Conservation (phyloP, 2,329 filamentous ascomycete species). For the Ascochyta lentis region DNA sequence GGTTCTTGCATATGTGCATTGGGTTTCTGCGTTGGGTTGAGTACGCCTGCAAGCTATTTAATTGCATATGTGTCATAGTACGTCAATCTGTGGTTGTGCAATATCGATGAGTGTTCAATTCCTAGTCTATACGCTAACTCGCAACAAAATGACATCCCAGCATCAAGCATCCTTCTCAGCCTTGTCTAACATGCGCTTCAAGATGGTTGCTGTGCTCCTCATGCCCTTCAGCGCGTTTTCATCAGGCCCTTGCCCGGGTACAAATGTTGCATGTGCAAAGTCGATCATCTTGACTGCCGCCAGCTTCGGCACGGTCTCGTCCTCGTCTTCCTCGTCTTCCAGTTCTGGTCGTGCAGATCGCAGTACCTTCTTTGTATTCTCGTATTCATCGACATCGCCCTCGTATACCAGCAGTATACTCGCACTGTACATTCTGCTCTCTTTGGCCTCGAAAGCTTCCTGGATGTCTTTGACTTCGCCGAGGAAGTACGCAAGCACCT, state of each 20-base stretch:
- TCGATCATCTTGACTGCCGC: constrained; percentile 89
- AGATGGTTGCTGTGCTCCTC: constrained; percentile 72
- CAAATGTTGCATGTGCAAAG: constrained; percentile 91
- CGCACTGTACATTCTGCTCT: constrained; percentile 72
- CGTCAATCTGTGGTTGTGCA: too few species aligned
- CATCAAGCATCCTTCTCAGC: constrained; percentile 29
- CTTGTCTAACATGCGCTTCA: constrained; percentile 65
- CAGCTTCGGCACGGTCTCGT: constrained; percentile 64
- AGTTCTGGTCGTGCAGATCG: constrained; percentile 15
- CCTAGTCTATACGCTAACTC: constrained; percentile 13
- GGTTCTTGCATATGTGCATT: too few species aligned
- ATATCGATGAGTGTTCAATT: background rate
- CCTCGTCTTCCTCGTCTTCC: constrained; percentile 54
- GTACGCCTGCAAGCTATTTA: too few species aligned
- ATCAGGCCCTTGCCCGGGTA: constrained; percentile 81
- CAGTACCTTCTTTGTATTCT: constrained; percentile 48
- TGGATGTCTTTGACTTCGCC: constrained; percentile 62
- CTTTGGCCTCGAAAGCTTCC: constrained; percentile 64
- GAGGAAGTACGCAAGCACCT: constrained; percentile 52
- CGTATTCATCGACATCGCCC: constrained; percentile 64
- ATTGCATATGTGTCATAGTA: too few species aligned
- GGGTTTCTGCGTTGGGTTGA: too few species aligned
- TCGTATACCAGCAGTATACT: constrained; percentile 72
- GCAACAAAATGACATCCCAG: background rate
- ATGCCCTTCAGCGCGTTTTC: constrained; percentile 82